Base-by-base conservation (phyloP, 75 land plant species). In the Isoetes taiwanensis region DNA sequence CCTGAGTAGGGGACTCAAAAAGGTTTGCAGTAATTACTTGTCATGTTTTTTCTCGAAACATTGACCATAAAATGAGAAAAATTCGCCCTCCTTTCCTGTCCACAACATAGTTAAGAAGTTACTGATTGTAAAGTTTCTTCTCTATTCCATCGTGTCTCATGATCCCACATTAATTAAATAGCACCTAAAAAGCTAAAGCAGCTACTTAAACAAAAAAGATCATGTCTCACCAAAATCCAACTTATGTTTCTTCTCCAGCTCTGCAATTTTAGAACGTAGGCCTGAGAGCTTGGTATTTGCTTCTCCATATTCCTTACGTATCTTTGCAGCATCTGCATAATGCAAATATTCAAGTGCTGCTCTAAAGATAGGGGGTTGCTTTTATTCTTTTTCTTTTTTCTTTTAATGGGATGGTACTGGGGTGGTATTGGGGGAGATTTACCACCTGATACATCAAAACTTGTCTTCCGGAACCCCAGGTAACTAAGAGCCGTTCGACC, bases 81-180 rank as follows among this genome's bases (percentile, higher is more conserved):
- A 91, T 58, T 91, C 95, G 62, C 80, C 90, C 32, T 87, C 85
- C 16, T 70, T 79, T 4, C 96, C 96, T 85, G 41, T 35, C 35
- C 65, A 63, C 33, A 0, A 32, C 14, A 53, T 23, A 35, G 30
- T 19, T 12, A 48, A 12, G 10, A 48, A 19, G 9, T 11, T 48
- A 6, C 19, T 48, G 19, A 48, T 6, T 12, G 16, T 9, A 14
- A 37, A 37, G 39, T 37, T 37, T 14, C 9, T 9, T 37, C 6
- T 19, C 32, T 34, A 21, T 27, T 20, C 32, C 32, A 3, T 32
- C 56, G 21, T 31, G 56, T 12, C 30, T 9, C 56, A 10, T 29
- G 2, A 25, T 32, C 30, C 54, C 30, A 56, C 20, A 6, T 3
- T 12, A 32, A 5, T 32, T 24, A 2, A 42, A 14, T 52, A 1